Conservation (phyloP, 805 yeast genomes). For the Saturnispora sekii region DNA sequence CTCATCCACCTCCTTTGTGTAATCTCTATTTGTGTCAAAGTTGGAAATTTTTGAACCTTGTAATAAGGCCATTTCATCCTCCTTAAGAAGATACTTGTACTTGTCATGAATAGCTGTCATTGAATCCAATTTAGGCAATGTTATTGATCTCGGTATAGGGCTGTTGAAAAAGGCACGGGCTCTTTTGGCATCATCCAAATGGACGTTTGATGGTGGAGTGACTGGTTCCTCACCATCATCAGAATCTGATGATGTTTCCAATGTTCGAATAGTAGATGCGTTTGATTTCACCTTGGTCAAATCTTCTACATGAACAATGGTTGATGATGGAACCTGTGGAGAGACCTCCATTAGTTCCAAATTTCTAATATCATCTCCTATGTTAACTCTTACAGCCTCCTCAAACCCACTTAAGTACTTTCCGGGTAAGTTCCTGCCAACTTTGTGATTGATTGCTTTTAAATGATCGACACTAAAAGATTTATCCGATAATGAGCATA, state of each 20-base stretch:
- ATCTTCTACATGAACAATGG: background rate
- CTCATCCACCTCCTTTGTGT: constrained; percentile 1
- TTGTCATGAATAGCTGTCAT: constrained; percentile 13
- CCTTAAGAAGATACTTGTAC: constrained; percentile 13
- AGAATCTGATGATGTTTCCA: background rate
- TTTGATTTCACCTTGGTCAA: background rate
- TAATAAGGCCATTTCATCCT: constrained; percentile 17
- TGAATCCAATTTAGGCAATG: constrained; percentile 10
- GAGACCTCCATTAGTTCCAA: constrained; percentile 11
- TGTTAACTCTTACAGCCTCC: constrained; percentile 27
- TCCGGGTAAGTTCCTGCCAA: constrained; percentile 33
- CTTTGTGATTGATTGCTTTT: constrained; percentile 55
- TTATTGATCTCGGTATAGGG: constrained; percentile 3
- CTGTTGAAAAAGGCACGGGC: constrained; percentile 13
- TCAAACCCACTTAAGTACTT: constrained; percentile 27
- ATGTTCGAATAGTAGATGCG: background rate
- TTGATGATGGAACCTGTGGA: too few species aligned
- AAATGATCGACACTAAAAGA: constrained; percentile 57
- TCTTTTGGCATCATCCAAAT: constrained; percentile 8
- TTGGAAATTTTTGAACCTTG: background rate
- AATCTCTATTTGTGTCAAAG: background rate
- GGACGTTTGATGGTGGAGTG: constrained; percentile 6
- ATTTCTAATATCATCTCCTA: constrained; percentile 20
- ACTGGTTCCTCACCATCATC: background rate
- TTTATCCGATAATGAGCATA: constrained; percentile 2